These are phyloP conservation scores for Coprinellus micaceus DNA, from an alignment of 768 basidiomycete genomes.

Conservation along the genomic window DNA sequence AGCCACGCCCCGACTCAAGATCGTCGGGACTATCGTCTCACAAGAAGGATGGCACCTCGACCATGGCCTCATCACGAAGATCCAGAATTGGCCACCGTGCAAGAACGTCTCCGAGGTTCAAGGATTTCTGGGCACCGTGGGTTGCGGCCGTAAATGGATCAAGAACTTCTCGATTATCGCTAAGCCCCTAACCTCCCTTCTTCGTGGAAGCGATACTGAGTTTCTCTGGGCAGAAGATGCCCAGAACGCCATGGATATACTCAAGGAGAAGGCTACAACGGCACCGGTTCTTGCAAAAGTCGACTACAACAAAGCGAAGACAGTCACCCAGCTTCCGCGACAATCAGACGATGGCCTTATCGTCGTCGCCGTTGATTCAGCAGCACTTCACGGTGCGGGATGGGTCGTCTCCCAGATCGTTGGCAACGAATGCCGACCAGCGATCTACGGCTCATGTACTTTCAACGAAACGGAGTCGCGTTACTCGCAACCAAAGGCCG, in stretches of 20 bases:
- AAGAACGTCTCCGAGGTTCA: conserved; percentile 15
- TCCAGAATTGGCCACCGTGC: conserved; percentile 23
- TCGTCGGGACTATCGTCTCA: no score
- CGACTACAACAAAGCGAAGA: conserved; percentile 15
- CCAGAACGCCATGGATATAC: conserved; percentile 3
- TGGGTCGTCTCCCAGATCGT: no score
- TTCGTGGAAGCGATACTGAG: conserved; percentile 14
- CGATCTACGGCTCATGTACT: no score
- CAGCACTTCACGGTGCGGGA: no score
- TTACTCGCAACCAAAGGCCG: no score
- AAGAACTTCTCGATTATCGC: conserved; percentile 16
- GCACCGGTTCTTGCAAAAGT: conserved; percentile 18
- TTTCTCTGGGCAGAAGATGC: conserved; percentile 14
- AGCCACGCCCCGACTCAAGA: no score
- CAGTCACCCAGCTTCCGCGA: conserved; percentile 18
- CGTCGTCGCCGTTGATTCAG: no score
- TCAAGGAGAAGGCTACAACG: conserved; percentile 9
- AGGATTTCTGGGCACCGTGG: conserved; percentile 25
- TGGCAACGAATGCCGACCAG: no score
- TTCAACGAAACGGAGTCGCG: no score
- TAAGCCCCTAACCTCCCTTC: conserved; percentile 17
- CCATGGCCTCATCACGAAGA: conserved; percentile 15
- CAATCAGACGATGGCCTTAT: no score
- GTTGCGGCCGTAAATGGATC: conserved; percentile 24
- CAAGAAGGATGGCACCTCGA: no score